Evolutionary conservation across 768 basidiomycete species (phyloP), one percentile per base, ranked within the genome.

Genomic region (Auricularia sp.): DNA sequence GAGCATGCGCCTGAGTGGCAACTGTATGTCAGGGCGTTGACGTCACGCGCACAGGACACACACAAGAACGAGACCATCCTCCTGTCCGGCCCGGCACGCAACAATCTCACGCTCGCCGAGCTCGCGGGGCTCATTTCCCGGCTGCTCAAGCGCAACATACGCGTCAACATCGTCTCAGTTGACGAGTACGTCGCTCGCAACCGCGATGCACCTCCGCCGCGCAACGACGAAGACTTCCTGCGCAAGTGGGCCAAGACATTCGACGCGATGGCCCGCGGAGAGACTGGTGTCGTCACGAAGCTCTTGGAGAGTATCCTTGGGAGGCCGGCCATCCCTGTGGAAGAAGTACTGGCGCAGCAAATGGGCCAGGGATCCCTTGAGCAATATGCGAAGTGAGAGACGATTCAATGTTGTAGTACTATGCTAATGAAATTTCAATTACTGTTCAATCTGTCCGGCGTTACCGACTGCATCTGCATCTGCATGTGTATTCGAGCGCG

Each of bases 191-290:
- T 62, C 69, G 71, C 56, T 35, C 43, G 10, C 29, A n/a, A 21
- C 18, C 62, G 21, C 23, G 64, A 10, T 23, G 51, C 18, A 8
- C 51, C 54, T 64, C 65, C 39, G 54, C 66, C 47, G 47, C 65
- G 36, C 53, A 62, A 43, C 14, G 67, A 67, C 8, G 72, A 71
- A 54, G 70, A 70, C 51, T 71, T 73, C 61, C 65, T 72, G 33
- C 66, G 69, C 42, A 65, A 67, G 58, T 74, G 74, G 71, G 69
- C 71, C 63, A 74, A 70, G 63, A 73, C 73, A 39, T 76, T 69
- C 66, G 66, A 66, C n/a, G 73, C 71, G 6, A 42, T 74, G 23
- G 65, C n/a, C 51, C 65, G 68, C 1, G 75, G 74, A 34, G 75
- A 77, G 64, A 68, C 71, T 36, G 70, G 61, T 0, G 68, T 67